phyloP scores from a whole-genome alignment of 768 basidiomycete genomes.

The Rhodotorula sphaerocarpa region DNA sequence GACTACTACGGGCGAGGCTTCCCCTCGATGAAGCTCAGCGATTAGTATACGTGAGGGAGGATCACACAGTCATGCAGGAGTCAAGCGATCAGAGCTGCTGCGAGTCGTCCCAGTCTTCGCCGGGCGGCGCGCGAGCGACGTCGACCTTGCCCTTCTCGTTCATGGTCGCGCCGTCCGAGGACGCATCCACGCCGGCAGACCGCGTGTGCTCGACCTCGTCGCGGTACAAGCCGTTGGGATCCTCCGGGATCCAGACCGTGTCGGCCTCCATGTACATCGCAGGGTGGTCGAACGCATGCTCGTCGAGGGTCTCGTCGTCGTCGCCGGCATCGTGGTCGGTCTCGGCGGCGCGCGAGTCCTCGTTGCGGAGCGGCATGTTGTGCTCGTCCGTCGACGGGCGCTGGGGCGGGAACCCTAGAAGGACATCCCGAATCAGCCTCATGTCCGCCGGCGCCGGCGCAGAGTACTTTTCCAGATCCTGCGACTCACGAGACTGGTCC shows the following conservation, averaged over 20 bases:
- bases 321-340: conserved; percentile 37
- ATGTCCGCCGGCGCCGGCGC: too few species aligned
- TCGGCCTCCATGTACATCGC: conserved; percentile 59
- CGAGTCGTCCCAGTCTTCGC: conserved; percentile 50
- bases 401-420: conserved; percentile 16
- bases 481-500: conserved; percentile 21
- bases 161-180: conserved; percentile 46
- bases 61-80: not conserved
- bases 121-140: conserved; percentile 45
- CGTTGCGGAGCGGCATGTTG: conserved; percentile 9
- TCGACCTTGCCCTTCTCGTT: conserved; percentile 57
- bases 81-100: conserved; percentile 2
- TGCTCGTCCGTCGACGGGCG: conserved; percentile 29
- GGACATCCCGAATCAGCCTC: not conserved
- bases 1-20: too few species aligned
- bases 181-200: conserved; percentile 40
- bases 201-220: conserved; percentile 57
- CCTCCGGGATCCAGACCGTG: conserved; percentile 75
- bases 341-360: conserved; percentile 1
- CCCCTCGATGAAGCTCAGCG: too few species aligned
- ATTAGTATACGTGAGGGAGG: too few species aligned
- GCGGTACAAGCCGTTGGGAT: conserved; percentile 57
- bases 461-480: not conserved
- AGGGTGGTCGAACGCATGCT: conserved; percentile 68
- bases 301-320: conserved; percentile 39